These are phyloP conservation scores for Xenoacremonium recifei DNA, from an alignment of 2,329 filamentous ascomycete genomes.

Conservation along the genomic window DNA sequence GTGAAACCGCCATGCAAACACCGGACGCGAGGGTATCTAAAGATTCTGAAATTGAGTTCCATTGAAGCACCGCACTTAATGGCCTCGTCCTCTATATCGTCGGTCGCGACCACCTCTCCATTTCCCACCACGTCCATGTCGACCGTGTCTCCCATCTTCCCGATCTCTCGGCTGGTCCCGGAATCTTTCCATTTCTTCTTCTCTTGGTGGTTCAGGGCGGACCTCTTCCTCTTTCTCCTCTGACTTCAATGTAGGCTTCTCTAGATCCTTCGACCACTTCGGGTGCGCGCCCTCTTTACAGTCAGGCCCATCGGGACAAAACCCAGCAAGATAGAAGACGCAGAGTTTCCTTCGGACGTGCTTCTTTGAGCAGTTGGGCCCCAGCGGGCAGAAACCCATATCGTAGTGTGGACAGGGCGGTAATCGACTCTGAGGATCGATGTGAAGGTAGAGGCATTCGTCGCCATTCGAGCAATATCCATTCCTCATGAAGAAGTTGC, in stretches of 20 bases:
- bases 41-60: neutral
- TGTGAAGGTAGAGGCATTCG: conserved; percentile 91
- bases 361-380: conserved; percentile 82
- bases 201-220: conserved; percentile 29
- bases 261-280: conserved; percentile 73
- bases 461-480: conserved; percentile 96
- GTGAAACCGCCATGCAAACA: too few species aligned
- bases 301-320: conserved; percentile 77
- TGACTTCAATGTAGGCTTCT: conserved; percentile 70
- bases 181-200: conserved; percentile 37
- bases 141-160: conserved; percentile 32
- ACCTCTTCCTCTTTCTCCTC: conserved; percentile 57
- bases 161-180: conserved; percentile 35
- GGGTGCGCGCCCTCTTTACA: conserved; percentile 84
- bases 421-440: conserved; percentile 76
- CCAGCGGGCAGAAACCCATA: conserved; percentile 89
- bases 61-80: conserved; percentile 16
- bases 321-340: conserved; percentile 84
- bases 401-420: conserved; percentile 90
- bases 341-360: conserved; percentile 83
- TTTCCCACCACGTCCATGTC: conserved; percentile 34
- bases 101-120: conserved; percentile 35
- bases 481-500: conserved; percentile 91
- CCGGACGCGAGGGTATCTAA: too few species aligned
- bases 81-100: conserved; percentile 34